Percentiles rank a stretch among this genome's conserved stretches.
Conservation (phyloP, 441 rosid species). For the Adansonia grandidieri region DNA sequence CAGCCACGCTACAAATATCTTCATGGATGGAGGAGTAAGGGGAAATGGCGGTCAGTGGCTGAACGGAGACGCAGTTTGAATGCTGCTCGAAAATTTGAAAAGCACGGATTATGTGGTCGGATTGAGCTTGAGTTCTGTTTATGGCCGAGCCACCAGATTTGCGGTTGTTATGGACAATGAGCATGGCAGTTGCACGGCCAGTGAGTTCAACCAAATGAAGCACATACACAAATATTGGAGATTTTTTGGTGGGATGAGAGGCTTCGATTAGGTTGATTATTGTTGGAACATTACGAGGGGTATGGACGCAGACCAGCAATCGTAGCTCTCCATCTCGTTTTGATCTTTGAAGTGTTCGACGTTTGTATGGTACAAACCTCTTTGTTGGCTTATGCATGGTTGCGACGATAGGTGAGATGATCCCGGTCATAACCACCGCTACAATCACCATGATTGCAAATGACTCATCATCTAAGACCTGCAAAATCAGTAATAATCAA, state of each 20-base stretch:
- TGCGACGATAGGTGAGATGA: constrained; percentile 67
- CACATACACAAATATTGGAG: constrained; percentile 72
- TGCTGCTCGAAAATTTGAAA: constrained; percentile 84
- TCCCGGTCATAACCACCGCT: constrained; percentile 73
- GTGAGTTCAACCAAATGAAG: constrained; percentile 96
- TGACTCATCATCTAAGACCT: constrained; percentile 77
- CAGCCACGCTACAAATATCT: constrained; percentile 83
- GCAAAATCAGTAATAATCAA: constrained; percentile 21
- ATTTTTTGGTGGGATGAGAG: constrained; percentile 69
- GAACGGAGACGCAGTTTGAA: constrained; percentile 57
- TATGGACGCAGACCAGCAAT: constrained; percentile 71
- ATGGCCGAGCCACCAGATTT: constrained; percentile 74
- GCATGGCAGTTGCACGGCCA: constrained; percentile 91
- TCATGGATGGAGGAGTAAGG: constrained; percentile 96
- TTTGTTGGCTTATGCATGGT: constrained; percentile 65
- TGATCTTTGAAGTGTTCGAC: constrained; percentile 68
- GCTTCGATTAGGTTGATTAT: constrained; percentile 85
- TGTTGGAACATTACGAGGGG: constrained; percentile 85
- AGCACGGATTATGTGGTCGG: constrained; percentile 85
- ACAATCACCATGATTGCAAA: constrained; percentile 85
- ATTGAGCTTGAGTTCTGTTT: constrained; percentile 89
- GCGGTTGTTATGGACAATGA: constrained; percentile 79
- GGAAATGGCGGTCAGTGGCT: constrained; percentile 86
- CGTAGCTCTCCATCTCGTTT: constrained; percentile 72
- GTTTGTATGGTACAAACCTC: constrained; percentile 63